Evolutionary conservation across 805 yeast genomes (phyloP).

Genomic region (Pichia manshurica): DNA sequence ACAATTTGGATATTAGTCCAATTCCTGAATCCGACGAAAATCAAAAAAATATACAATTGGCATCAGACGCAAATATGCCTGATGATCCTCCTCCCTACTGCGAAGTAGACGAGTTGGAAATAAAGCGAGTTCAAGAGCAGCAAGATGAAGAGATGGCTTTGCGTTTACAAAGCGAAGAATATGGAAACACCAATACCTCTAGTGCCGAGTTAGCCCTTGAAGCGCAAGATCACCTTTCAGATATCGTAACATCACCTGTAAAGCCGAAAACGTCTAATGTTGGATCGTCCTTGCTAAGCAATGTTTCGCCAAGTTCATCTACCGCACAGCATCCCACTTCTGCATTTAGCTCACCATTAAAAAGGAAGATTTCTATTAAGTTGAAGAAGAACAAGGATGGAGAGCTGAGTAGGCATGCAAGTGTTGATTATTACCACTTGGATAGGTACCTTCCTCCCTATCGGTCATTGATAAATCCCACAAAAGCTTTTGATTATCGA

Average conservation of each 20-base stretch:
- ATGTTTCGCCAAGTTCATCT: not conserved
- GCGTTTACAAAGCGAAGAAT: not conserved
- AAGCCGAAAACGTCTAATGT: too few species aligned
- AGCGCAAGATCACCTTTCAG: not conserved
- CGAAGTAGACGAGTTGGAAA: slow-evolving; percentile 2
- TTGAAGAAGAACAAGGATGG: slow-evolving; percentile 6
- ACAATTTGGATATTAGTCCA: not conserved
- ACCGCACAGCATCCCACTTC: not conserved
- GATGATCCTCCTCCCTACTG: slow-evolving; percentile 11
- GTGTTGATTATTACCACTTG: slow-evolving; percentile 19
- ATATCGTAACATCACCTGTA: not conserved
- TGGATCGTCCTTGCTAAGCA: not conserved
- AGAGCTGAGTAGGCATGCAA: slow-evolving; percentile 7
- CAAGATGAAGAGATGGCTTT: not conserved
- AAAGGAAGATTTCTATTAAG: slow-evolving; percentile 6
- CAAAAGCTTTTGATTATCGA: slow-evolving; percentile 44
- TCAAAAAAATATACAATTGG: not conserved
- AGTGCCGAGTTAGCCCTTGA: not conserved
- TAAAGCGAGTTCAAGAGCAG: not conserved
- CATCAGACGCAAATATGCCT: not conserved
- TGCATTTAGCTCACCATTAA: not conserved
- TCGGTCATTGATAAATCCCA: slow-evolving; percentile 46
- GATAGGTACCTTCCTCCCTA: slow-evolving; percentile 43
- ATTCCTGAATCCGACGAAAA: not conserved
- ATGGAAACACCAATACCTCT: not conserved